These are phyloP conservation scores for Fusarium marasasianum DNA, from an alignment of 2,329 filamentous ascomycete genomes.

Conservation along the genomic window DNA sequence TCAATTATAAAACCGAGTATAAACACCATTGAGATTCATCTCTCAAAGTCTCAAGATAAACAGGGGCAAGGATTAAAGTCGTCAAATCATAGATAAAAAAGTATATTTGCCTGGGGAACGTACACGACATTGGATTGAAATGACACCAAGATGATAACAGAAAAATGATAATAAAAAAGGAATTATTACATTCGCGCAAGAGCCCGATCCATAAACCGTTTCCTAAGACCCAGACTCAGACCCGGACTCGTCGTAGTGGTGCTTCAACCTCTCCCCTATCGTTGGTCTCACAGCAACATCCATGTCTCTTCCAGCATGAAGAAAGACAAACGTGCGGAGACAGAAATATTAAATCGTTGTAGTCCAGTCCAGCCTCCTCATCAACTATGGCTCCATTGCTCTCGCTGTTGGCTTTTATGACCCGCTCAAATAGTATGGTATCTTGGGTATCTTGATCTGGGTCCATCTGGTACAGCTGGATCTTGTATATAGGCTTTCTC, in stretches of 20 bases:
- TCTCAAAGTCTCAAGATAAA: neutral
- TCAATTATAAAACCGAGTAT: neutral
- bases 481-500: constrained; percentile 23
- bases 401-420: constrained; percentile 35
- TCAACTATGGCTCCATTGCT: constrained; percentile 31
- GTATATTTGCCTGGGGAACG: constrained; percentile 38
- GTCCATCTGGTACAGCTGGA: constrained; percentile 34
- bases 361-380: constrained; percentile 12
- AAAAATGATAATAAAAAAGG: constrained; percentile 50
- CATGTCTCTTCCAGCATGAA: constrained; percentile 15
- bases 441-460: constrained; percentile 42
- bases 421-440: constrained; percentile 41
- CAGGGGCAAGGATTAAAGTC: neutral
- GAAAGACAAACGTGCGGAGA: constrained; percentile 34
- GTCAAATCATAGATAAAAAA: constrained; percentile 28
- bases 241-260: constrained; percentile 42
- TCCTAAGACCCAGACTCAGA: constrained; percentile 35
- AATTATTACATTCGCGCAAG: constrained; percentile 61
- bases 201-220: constrained; percentile 43
- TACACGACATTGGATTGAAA: constrained; percentile 39
- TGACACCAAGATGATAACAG: constrained; percentile 36
- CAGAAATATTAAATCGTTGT: constrained; percentile 38
- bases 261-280: constrained; percentile 38
- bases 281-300: constrained; percentile 25
- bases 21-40: too few species aligned